A percentile compares a stretch with the other conserved stretches of the same genome.
These are phyloP conservation scores for Lentinula raphanica DNA, from an alignment of 768 basidiomycete species.

Conservation along the genomic window DNA sequence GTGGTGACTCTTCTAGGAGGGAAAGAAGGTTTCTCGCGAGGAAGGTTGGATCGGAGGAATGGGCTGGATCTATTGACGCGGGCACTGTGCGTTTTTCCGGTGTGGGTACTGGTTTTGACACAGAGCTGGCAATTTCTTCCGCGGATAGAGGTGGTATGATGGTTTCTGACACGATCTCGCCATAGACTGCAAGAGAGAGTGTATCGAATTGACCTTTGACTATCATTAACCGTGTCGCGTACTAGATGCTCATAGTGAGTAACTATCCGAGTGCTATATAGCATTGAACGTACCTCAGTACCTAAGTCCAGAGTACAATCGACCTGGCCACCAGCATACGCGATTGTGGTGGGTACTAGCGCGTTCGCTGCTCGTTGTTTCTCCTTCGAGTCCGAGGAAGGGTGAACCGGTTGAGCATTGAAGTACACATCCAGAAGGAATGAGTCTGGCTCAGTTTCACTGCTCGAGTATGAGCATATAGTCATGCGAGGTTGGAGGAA, in stretches of 20 bases:
- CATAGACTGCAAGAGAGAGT: constrained; percentile 61
- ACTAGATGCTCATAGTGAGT: constrained; percentile 31
- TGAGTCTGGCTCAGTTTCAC: constrained; percentile 65
- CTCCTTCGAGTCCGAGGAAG: constrained; percentile 37
- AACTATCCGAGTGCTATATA: constrained; percentile 1
- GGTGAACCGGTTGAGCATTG: constrained; percentile 55
- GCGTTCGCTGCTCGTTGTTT: constrained; percentile 66
- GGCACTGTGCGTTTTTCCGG: constrained; percentile 37
- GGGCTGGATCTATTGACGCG: constrained; percentile 54
- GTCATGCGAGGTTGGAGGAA: too few relatives aligned
- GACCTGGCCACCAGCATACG: constrained; percentile 63
- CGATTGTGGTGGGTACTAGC: constrained; percentile 64
- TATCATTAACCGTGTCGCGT: constrained; percentile 74
- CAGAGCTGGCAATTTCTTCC: constrained; percentile 32
- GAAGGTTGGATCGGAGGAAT: constrained; percentile 50
- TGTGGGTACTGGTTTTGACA: constrained; percentile 25
- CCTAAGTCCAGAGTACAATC: constrained; percentile 72
- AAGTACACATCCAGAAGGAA: constrained; percentile 75
- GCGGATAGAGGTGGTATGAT: constrained; percentile 23
- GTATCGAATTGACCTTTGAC: constrained; percentile 68
- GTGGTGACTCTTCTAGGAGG: constrained; percentile 57
- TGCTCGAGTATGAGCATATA: constrained; percentile 19
- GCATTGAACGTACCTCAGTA: constrained; percentile 38
- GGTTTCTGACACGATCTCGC: constrained; percentile 47
- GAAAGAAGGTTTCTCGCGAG: constrained; percentile 59